Evolutionary conservation across 768 basidiomycete genomes (phyloP).

Genomic region (Galerina marginata): DNA sequence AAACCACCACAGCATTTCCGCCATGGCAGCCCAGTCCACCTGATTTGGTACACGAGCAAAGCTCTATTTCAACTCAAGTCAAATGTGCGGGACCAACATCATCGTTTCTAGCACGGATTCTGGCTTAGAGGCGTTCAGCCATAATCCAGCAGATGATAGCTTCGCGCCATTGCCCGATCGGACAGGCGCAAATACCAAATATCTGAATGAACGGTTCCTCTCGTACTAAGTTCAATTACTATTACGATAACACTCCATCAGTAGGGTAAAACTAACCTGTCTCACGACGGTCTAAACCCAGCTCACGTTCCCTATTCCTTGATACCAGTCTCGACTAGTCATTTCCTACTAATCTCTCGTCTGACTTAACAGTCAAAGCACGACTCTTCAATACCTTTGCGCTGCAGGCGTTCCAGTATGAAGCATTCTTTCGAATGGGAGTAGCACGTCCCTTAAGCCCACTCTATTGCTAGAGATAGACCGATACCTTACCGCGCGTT

Average conservation of each 20-base stretch:
- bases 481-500: conserved; percentile 13
- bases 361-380: background rate
- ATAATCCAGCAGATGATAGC: conserved; percentile 86
- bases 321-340: conserved; percentile 12
- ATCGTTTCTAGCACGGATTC: conserved; percentile 80
- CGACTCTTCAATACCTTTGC: conserved; percentile 12
- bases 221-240: conserved; percentile 84
- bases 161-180: conserved; percentile 79
- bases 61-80: conserved; percentile 69
- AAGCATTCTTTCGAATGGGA: conserved; percentile 16
- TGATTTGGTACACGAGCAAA: conserved; percentile 74
- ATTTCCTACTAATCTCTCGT: conserved; percentile 10
- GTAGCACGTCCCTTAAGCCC: conserved; percentile 17
- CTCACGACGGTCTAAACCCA: conserved; percentile 85
- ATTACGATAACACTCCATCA: conserved; percentile 77
- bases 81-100: conserved; percentile 72
- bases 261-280: conserved; percentile 89
- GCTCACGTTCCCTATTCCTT: conserved; percentile 71
- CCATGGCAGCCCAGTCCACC: conserved; percentile 50
- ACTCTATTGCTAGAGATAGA: conserved; percentile 14
- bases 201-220: conserved; percentile 85
- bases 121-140: conserved; percentile 86
- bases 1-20: conserved; percentile 61
- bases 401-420: conserved; percentile 11
- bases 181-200: conserved; percentile 83